Conservation (phyloP, 2,329 filamentous ascomycete species). For the Fusarium sp. region DNA sequence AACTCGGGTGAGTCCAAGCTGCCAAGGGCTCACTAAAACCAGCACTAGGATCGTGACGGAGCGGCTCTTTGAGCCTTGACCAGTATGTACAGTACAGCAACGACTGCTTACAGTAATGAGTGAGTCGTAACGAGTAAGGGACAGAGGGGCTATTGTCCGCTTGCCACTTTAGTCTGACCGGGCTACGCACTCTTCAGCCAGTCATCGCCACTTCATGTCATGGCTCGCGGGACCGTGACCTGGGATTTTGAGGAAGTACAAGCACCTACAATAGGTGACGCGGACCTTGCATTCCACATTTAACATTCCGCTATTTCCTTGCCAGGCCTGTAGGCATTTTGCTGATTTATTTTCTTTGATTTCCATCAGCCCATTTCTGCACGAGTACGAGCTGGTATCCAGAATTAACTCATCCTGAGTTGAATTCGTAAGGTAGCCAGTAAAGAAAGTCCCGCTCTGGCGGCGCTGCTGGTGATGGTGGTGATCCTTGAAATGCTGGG, state of each 20-base stretch:
- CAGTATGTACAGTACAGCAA: neutral
- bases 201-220: constrained; percentile 42
- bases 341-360: constrained; percentile 14
- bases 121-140: constrained; percentile 40
- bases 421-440: constrained; percentile 26
- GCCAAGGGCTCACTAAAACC: constrained; percentile 22
- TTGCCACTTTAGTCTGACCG: constrained; percentile 38
- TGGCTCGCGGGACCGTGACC: constrained; percentile 36
- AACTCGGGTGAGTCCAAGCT: constrained; percentile 2
- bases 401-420: neutral
- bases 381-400: constrained; percentile 32
- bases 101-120: constrained; percentile 15
- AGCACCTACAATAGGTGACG: constrained; percentile 41
- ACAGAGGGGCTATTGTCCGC: constrained; percentile 36
- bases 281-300: constrained; percentile 30
- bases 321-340: neutral
- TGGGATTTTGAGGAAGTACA: constrained; percentile 12
- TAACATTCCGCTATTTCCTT: constrained; percentile 28
- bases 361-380: constrained; percentile 43
- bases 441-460: constrained; percentile 22
- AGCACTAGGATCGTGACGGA: constrained; percentile 50
- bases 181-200: constrained; percentile 44
- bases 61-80: constrained; percentile 48
- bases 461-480: constrained; percentile 32
- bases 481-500: constrained; percentile 15